These are phyloP conservation scores for Physaria fendleri DNA, from an alignment of 345 rosid species.

Conservation along the genomic window DNA sequence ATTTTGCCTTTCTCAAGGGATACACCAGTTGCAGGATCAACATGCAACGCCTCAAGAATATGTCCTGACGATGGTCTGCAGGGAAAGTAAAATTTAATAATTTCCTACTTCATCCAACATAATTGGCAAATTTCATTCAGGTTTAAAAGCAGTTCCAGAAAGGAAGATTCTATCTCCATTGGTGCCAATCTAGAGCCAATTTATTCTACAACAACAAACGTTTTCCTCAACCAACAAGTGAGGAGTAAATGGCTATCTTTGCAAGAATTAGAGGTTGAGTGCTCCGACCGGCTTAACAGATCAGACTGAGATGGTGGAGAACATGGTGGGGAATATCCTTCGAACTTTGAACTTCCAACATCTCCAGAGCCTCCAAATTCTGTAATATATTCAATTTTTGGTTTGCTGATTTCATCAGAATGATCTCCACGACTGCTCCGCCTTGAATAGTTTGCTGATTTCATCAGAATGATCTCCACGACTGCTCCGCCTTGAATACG, in stretches of 20 bases:
- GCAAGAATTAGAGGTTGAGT: conserved; percentile 96
- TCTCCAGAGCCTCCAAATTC: conserved; percentile 90
- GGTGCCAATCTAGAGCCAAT: conserved; percentile 47
- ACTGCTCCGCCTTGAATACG: conserved; percentile 57
- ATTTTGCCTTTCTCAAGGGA: conserved; percentile 73
- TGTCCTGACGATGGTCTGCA: conserved; percentile 83
- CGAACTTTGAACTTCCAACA: conserved; percentile 55
- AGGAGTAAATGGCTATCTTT: conserved; percentile 81
- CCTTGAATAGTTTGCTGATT: conserved; percentile 55
- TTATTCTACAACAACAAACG: conserved; percentile 44
- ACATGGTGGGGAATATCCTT: conserved; percentile 79
- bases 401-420: conserved; percentile 59
- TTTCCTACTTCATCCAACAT: conserved; percentile 2
- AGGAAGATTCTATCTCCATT: conserved; percentile 55
- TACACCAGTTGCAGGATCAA: conserved; percentile 95
- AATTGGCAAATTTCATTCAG: not conserved
- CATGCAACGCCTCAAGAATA: conserved; percentile 94
- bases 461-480: conserved; percentile 64
- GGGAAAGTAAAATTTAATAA: conserved; percentile 44
- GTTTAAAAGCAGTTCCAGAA: conserved; percentile 37
- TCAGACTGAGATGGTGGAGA: conserved; percentile 78
- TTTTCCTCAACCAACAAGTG: conserved; percentile 56
- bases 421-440: conserved; percentile 53
- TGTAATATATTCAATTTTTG: conserved; percentile 84
- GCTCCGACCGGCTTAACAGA: conserved; percentile 91